phyloP scores from a whole-genome alignment of 345 rosid species.

The Eucalyptus erythrocorys region DNA sequence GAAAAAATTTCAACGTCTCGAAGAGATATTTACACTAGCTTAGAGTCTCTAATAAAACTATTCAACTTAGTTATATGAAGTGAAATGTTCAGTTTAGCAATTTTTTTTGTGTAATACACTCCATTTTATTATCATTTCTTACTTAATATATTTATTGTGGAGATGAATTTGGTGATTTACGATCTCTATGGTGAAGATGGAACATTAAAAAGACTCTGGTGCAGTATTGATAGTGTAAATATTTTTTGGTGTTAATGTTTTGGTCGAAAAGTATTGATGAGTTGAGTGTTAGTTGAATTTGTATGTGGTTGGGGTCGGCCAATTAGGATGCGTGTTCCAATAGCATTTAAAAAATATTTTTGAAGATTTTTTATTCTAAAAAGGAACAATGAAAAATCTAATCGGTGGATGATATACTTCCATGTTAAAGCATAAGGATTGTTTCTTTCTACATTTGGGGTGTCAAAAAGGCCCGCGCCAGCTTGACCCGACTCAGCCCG shows the following conservation, averaged over 20 bases:
- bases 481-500: too few relatives aligned
- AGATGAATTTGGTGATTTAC: too few relatives aligned
- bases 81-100: not conserved
- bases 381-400: not conserved
- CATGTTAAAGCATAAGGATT: too few relatives aligned
- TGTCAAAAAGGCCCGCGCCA: too few relatives aligned
- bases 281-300: not conserved
- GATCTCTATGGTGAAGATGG: too few relatives aligned
- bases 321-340: not conserved
- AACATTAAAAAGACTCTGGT: too few relatives aligned
- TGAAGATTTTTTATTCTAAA: too few relatives aligned
- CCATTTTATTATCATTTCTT: not conserved
- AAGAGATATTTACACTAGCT: not conserved
- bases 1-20: not conserved
- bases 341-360: not conserved
- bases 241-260: too few relatives aligned
- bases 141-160: too few relatives aligned
- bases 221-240: accelerated
- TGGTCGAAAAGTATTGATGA: too few relatives aligned
- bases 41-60: not conserved
- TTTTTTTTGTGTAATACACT: not conserved
- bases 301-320: not conserved
- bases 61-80: not conserved
- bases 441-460: too few relatives aligned
- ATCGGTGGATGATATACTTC: not conserved